Evolutionary conservation across 2,329 filamentous ascomycete species (phyloP).

Genomic region (Claviceps maximensis): DNA sequence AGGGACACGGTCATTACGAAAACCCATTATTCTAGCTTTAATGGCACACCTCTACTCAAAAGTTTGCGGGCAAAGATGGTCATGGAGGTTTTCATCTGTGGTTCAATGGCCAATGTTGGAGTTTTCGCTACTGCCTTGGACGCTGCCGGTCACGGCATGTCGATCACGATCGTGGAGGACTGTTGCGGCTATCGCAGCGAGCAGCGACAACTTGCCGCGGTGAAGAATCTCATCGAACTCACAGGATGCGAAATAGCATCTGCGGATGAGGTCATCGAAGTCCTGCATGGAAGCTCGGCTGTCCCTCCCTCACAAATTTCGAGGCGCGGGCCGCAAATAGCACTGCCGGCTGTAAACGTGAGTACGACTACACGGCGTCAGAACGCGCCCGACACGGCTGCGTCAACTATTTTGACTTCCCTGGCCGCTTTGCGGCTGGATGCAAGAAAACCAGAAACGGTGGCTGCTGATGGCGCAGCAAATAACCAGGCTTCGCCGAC

Average conservation of each 20-base stretch:
- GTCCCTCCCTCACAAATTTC: conserved; percentile 2
- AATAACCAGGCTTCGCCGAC: conserved; percentile 1
- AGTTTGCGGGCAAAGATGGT: conserved; percentile 75
- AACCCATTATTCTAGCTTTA: conserved; percentile 79
- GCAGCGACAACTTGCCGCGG: conserved; percentile 54
- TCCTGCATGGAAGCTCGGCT: conserved; percentile 9
- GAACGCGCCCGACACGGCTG: background rate
- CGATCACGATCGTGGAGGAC: conserved; percentile 78
- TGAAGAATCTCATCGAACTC: conserved; percentile 57
- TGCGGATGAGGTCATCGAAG: conserved; percentile 42
- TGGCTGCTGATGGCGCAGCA: conserved; percentile 1
- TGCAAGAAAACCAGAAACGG: conserved; percentile 13
- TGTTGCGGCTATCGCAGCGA: conserved; percentile 71
- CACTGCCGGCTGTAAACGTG: background rate
- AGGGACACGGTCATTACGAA: conserved; percentile 48
- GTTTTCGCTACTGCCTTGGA: conserved; percentile 87
- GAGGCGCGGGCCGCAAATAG: background rate
- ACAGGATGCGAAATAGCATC: conserved; percentile 58
- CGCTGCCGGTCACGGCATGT: conserved; percentile 73
- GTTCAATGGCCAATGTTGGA: conserved; percentile 73
- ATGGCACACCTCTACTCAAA: conserved; percentile 57
- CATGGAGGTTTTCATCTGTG: conserved; percentile 81
- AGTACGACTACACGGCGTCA: background rate
- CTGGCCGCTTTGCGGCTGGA: conserved; percentile 20
- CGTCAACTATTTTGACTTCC: conserved; percentile 18